Base-by-base conservation (phyloP, 192 early-diverging fungal genomes). In the Chytriomyces hyalinus region DNA sequence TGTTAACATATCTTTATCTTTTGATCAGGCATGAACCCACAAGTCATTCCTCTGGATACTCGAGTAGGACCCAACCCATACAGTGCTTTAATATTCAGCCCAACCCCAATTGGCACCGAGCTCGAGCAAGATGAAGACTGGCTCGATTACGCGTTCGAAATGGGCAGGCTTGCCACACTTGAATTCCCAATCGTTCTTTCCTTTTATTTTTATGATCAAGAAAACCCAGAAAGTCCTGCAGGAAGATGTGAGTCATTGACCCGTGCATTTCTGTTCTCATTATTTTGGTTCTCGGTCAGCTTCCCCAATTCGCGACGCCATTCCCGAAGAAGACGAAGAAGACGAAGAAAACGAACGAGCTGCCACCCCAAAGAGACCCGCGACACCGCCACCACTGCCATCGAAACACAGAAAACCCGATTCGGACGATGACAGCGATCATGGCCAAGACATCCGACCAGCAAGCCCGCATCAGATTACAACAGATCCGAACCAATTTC, bases 61-160 rank as follows among this genome's bases (percentile, higher is more conserved):
- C 43, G 46, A 4, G 74, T 65, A 46, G 64, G 64, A 13, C 64
- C 66, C n/a, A 78, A 78, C 49, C 77, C 77, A 48, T 78, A 78
- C 43, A 67, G 20, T 46, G 62, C 74, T 2, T 8, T 76, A 0
- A 67, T 49, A 0, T 60, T 67, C 46, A 20, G 17, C 11, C 74
- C 74, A 67, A 17, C 62, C 3, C 15, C 57, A 51, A 26, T 11
- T 15, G 74, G 20, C 17, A 60, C 60, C 62, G 59, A 62, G 43
- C 8, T 48, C 10, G 65, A 76, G 28, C 22, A 51, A 24, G 53
- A 76, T 24, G 44, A 45, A 13, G 74, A 76, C 6, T 76, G 62
- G 64, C 26, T 67, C 22, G 64, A 67, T 20, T 76, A 67, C 43
- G 74, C 74, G 11, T 65, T 36, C 43, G 7, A 76, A 49, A 76